Evolutionary conservation across 2,329 filamentous ascomycete species (phyloP).

Genomic region (Pleurostoma richardsiae): DNA sequence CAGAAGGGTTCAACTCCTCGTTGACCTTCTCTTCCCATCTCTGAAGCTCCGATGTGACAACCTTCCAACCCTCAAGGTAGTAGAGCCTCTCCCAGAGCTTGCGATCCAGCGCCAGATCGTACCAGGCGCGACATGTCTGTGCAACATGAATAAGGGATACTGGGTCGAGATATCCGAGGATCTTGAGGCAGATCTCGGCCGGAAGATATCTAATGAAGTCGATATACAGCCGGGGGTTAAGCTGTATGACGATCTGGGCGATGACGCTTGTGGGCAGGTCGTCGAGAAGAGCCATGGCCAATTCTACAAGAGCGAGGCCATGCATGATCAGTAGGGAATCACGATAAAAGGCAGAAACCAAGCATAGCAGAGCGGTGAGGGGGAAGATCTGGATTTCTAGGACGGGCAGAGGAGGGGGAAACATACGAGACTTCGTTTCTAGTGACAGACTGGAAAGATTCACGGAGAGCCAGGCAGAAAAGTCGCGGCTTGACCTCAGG

Average conservation of each 20-base stretch:
- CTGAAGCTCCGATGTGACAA: conserved; percentile 60
- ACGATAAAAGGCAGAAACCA: not conserved
- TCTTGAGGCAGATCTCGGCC: conserved; percentile 83
- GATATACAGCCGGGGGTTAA: conserved; percentile 83
- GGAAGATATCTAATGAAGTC: conserved; percentile 85
- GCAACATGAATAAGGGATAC: conserved; percentile 75
- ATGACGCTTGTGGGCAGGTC: conserved; percentile 77
- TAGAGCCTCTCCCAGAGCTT: conserved; percentile 85
- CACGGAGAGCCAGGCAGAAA: conserved; percentile 43
- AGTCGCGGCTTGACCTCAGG: conserved; percentile 33
- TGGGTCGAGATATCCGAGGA: conserved; percentile 82
- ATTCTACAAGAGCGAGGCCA: conserved; percentile 46
- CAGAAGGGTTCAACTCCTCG: conserved; percentile 29
- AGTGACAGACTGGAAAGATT: conserved; percentile 45
- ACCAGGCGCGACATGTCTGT: conserved; percentile 76
- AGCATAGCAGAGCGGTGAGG: conserved; percentile 6
- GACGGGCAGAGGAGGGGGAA: not conserved
- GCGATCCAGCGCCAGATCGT: conserved; percentile 72
- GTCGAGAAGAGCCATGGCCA: conserved; percentile 73
- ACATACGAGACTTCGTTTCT: conserved; percentile 44
- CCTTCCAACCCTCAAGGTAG: conserved; percentile 78
- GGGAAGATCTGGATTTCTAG: not conserved
- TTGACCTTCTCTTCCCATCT: conserved; percentile 60
- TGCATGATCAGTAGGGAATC: conserved; percentile 8
- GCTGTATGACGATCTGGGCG: conserved; percentile 71